A percentile compares a stretch with the other conserved stretches of the same genome.
Evolutionary conservation across 441 rosid genomes (phyloP).

Genomic region (Brassica hybrid): DNA sequence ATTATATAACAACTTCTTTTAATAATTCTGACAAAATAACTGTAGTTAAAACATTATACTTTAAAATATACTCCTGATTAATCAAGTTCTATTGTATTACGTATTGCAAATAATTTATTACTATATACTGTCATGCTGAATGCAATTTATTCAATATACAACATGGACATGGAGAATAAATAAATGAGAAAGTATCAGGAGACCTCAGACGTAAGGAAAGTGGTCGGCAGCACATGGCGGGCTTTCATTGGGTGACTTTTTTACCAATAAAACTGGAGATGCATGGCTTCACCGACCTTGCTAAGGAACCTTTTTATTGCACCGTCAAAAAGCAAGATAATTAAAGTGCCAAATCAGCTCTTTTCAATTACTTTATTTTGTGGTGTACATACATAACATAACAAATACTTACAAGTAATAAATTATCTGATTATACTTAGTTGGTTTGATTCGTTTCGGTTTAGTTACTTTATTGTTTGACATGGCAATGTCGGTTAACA

Average conservation of each 20-base stretch:
- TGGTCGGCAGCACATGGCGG: constrained; percentile 30
- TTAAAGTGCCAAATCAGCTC: constrained; percentile 38
- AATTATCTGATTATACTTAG: background rate
- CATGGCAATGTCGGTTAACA: background rate
- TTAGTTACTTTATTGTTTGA: background rate
- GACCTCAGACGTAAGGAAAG: constrained; percentile 21
- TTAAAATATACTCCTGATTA: background rate
- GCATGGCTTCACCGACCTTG: constrained; percentile 41
- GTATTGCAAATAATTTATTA: background rate
- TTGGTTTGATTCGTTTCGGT: background rate
- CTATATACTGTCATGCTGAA: background rate
- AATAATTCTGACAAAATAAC: background rate
- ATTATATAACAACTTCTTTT: background rate
- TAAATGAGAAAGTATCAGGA: constrained; percentile 30
- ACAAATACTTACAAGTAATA: background rate
- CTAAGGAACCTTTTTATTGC: constrained; percentile 18
- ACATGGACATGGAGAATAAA: constrained; percentile 17
- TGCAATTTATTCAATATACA: background rate
- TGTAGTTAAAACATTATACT: background rate
- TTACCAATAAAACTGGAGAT: constrained; percentile 22
- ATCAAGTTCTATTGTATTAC: background rate
- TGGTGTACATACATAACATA: background rate
- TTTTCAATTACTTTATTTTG: constrained; percentile 20
- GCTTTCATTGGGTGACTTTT: background rate
- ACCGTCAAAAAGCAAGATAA: constrained; percentile 41